These are phyloP conservation scores for Dillenia turbinata DNA, from an alignment of 164 flowering plant species.

Conservation along the genomic window DNA sequence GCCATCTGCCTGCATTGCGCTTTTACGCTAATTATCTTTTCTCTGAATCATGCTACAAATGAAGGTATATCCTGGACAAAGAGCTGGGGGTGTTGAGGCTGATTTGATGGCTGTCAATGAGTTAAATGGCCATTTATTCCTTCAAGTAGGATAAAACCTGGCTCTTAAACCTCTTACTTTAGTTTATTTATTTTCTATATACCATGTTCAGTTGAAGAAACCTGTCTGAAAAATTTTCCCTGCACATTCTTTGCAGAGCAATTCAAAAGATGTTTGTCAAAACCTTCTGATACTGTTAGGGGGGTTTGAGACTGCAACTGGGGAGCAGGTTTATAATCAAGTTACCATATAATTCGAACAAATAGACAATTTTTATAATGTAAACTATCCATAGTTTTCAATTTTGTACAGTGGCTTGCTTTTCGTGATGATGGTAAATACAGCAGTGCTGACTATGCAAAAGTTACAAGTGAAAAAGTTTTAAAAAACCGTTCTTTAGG, in stretches of 20 bases:
- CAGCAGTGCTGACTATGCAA: conserved; percentile 91
- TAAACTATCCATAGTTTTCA: neutral
- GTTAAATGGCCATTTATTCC: conserved; percentile 68
- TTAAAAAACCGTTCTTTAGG: conserved; percentile 29
- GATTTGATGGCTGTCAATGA: conserved; percentile 99
- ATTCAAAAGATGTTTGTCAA: conserved; percentile 38
- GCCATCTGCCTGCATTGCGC: neutral
- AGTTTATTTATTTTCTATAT: neutral
- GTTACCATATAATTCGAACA: no score
- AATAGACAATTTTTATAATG: no score
- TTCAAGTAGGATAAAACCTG: conserved; percentile 50
- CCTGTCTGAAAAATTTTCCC: neutral
- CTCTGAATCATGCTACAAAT: neutral
- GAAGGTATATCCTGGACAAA: conserved; percentile 92
- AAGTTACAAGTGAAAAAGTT: conserved; percentile 52
- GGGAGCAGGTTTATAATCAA: conserved; percentile 70
- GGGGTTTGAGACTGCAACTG: conserved; percentile 89
- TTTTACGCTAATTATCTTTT: neutral
- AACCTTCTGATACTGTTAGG: conserved; percentile 77
- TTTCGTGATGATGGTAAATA: conserved; percentile 78
- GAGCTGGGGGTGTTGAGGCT: conserved; percentile 78
- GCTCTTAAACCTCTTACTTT: neutral
- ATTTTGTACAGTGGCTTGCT: conserved; percentile 83
- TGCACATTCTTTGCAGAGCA: conserved; percentile 37
- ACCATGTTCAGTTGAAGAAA: neutral